Evolutionary conservation across 768 basidiomycete species (phyloP).

Genomic region (Rhodotorula taiwanensis): DNA sequence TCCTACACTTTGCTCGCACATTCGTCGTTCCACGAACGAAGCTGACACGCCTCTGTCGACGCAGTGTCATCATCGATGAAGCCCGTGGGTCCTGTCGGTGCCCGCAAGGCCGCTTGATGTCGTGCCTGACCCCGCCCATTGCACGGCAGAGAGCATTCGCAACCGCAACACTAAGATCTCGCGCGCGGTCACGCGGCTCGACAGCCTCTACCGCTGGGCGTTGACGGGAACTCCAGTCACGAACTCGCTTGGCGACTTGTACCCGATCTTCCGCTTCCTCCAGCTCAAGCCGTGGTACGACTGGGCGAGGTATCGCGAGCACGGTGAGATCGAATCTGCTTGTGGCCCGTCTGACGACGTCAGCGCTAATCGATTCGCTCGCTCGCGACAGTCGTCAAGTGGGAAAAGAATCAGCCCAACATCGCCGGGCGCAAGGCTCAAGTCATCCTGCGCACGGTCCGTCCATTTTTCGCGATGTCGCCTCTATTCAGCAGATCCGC

Average conservation of each 20-base stretch:
- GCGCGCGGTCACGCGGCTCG: slow-evolving; percentile 54
- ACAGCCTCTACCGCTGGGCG: slow-evolving; percentile 57
- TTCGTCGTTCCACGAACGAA: too few relatives aligned
- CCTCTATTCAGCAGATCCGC: neutral
- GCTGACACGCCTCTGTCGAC: neutral
- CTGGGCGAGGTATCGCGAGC: slow-evolving; percentile 60
- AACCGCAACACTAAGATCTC: slow-evolving; percentile 48
- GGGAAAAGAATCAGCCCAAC: slow-evolving; percentile 55
- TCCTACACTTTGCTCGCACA: too few relatives aligned
- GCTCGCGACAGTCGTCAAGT: neutral
- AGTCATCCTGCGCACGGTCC: slow-evolving; percentile 53
- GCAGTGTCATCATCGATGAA: slow-evolving; percentile 46
- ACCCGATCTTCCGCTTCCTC: slow-evolving; percentile 65
- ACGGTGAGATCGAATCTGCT: slow-evolving; percentile 38
- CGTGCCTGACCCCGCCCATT: slow-evolving; percentile 51
- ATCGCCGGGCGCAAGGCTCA: slow-evolving; percentile 64
- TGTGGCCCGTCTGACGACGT: neutral
- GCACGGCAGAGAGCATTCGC: slow-evolving; percentile 43
- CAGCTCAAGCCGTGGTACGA: slow-evolving; percentile 54
- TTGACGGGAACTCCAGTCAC: slow-evolving; percentile 64
- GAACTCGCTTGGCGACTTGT: slow-evolving; percentile 80
- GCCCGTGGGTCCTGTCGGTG: slow-evolving; percentile 51
- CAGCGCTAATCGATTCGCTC: neutral
- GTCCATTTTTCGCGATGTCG: neutral
- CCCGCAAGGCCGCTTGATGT: too few relatives aligned